A percentile compares a stretch with the other conserved stretches of the same genome.
phyloP scores from a whole-genome alignment of 2,329 filamentous ascomycete genomes.

The Chaetomium sp. region DNA sequence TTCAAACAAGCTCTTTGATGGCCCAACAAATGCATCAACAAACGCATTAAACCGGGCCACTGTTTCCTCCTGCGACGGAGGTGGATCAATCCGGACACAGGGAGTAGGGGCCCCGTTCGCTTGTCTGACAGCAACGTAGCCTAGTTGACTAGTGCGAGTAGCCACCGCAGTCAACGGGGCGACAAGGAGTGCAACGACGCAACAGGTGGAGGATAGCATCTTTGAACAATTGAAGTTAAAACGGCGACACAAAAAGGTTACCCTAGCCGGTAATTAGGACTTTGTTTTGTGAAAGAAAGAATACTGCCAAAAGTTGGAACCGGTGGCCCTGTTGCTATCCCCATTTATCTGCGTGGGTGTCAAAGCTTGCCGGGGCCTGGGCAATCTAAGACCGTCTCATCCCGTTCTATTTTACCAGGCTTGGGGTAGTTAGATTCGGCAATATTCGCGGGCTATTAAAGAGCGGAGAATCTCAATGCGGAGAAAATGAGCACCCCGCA shows the following conservation, averaged over 20 bases:
- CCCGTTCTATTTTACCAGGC: constrained; percentile 13
- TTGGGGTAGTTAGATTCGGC: no score
- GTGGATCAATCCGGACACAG: constrained; percentile 11
- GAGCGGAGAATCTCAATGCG: no score
- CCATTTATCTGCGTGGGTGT: neutral
- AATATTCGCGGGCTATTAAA: no score
- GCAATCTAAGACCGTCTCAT: constrained; percentile 14
- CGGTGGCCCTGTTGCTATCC: neutral
- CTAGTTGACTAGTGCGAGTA: neutral
- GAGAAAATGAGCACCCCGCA: no score
- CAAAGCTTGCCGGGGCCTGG: neutral
- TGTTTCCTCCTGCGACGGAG: constrained; percentile 10
- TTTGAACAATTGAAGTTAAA: neutral
- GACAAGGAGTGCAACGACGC: neutral
- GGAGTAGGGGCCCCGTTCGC: constrained; percentile 7
- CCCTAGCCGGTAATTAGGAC: neutral
- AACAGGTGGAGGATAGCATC: neutral
- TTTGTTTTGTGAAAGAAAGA: neutral
- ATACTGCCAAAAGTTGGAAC: no score
- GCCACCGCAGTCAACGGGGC: constrained; percentile 5
- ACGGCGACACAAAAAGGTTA: neutral
- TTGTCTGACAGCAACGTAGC: neutral
- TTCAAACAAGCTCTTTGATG: constrained; percentile 13
- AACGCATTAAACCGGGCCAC: constrained; percentile 13
- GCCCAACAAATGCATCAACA: constrained; percentile 16